Evolutionary conservation across 2,329 filamentous ascomycete genomes (phyloP).

Genomic region (Metarhizium brunneum): DNA sequence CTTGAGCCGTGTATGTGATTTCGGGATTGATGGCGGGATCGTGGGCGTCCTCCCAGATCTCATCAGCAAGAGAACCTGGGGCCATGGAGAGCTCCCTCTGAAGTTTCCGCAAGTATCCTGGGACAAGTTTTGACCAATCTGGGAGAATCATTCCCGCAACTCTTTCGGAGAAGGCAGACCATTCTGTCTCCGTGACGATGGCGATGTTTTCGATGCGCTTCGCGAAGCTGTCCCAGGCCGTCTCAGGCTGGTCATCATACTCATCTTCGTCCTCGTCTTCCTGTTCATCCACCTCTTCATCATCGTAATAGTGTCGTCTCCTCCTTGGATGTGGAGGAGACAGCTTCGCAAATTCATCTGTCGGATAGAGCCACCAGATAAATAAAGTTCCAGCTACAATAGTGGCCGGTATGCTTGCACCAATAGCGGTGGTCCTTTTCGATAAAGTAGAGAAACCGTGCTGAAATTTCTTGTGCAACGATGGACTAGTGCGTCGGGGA

Average conservation of each 20-base stretch:
- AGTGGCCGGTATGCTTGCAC: constrained; percentile 19
- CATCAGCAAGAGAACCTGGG: constrained; percentile 78
- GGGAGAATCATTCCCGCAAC: constrained; percentile 68
- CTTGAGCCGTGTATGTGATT: constrained; percentile 69
- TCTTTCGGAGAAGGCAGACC: constrained; percentile 43
- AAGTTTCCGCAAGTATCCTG: constrained; percentile 70
- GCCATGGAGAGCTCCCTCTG: constrained; percentile 82
- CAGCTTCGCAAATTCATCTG: constrained; percentile 31
- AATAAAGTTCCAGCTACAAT: constrained; percentile 27
- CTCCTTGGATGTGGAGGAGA: constrained; percentile 12
- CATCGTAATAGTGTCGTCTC: constrained; percentile 1
- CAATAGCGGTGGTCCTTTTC: not conserved
- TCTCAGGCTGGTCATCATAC: constrained; percentile 17
- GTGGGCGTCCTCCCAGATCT: constrained; percentile 88
- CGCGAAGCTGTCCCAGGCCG: constrained; percentile 40
- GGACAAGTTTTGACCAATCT: constrained; percentile 70
- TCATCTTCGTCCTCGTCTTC: constrained; percentile 10
- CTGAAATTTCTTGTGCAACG: not conserved
- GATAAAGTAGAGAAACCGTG: constrained; percentile 3
- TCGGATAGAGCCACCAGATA: constrained; percentile 34
- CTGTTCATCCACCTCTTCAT: constrained; percentile 8
- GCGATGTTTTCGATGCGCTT: constrained; percentile 44
- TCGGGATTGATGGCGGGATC: constrained; percentile 80
- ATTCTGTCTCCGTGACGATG: constrained; percentile 43
- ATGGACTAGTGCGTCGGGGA: not conserved